Evolutionary conservation across 1,284 basidiomycete genomes (phyloP).

Genomic region (Apiotrichum sp.): DNA sequence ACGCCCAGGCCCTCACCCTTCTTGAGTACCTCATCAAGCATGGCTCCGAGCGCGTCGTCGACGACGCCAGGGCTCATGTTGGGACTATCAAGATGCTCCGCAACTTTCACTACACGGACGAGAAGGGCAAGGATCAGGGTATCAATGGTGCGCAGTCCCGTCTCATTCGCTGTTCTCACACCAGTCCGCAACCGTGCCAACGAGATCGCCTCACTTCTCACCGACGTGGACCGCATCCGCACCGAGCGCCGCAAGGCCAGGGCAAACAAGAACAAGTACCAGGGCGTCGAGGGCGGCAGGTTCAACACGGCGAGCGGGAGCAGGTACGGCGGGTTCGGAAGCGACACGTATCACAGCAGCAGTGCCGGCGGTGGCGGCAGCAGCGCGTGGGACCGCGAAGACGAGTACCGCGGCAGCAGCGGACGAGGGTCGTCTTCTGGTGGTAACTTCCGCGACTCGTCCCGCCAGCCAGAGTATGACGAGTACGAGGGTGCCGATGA

Average conservation of each 20-base stretch:
- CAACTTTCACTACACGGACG: constrained; percentile 97
- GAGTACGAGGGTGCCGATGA: constrained; percentile 98
- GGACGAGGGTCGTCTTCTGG: background rate
- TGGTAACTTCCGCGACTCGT: constrained; percentile 5
- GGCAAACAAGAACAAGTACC: constrained; percentile 85
- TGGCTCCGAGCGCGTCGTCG: constrained; percentile 96
- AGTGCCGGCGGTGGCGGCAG: constrained; percentile 51
- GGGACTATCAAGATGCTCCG: constrained; percentile 96
- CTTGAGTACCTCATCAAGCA: constrained; percentile 96
- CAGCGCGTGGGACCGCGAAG: constrained; percentile 21
- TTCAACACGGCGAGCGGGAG: constrained; percentile 46
- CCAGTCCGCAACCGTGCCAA: constrained; percentile 57
- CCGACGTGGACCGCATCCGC: constrained; percentile 87
- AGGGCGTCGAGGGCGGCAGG: constrained; percentile 53
- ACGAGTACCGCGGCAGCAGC: constrained; percentile 18
- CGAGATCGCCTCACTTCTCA: constrained; percentile 81
- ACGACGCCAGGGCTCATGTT: constrained; percentile 91
- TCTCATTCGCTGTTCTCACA: background rate
- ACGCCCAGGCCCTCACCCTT: constrained; percentile 71
- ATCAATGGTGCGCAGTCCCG: constrained; percentile 66
- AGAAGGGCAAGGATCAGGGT: constrained; percentile 98
- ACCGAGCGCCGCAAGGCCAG: constrained; percentile 88
- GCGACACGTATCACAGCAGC: constrained; percentile 54
- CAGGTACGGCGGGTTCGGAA: constrained; percentile 78
- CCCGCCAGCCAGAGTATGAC: constrained; percentile 51